phyloP scores from a whole-genome alignment of 768 basidiomycete genomes.

The Coprinopsis marcescibilis region DNA sequence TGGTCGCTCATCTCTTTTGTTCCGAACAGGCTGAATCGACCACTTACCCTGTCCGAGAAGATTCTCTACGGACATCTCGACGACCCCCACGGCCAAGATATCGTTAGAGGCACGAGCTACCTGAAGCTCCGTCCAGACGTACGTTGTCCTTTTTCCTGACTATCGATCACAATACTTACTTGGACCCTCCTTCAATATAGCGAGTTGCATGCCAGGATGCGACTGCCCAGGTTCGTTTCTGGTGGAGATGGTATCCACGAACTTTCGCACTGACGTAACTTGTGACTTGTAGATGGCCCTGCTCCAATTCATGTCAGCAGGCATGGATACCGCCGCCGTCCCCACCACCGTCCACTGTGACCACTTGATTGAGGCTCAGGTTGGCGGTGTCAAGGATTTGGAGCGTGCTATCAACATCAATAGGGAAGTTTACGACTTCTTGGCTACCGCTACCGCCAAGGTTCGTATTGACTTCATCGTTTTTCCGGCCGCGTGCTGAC shows the following conservation, averaged over 20 bases:
- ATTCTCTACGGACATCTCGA: slow-evolving; percentile 97
- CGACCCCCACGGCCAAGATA: slow-evolving; percentile 86
- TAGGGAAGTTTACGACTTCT: slow-evolving; percentile 99
- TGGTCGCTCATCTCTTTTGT: slow-evolving; percentile 6
- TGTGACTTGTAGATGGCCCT: slow-evolving; percentile 80
- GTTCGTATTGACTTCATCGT: slow-evolving; percentile 28
- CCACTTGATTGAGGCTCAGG: slow-evolving; percentile 96
- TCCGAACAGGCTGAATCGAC: slow-evolving; percentile 67
- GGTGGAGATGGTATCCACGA: slow-evolving; percentile 14
- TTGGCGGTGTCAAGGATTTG: slow-evolving; percentile 91
- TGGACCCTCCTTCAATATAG: too few relatives aligned
- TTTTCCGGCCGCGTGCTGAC: not conserved
- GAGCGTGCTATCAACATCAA: slow-evolving; percentile 88
- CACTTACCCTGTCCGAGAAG: slow-evolving; percentile 93
- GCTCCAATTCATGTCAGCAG: slow-evolving; percentile 99
- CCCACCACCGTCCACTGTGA: slow-evolving; percentile 99
- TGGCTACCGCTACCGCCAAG: slow-evolving; percentile 94
- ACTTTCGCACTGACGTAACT: slow-evolving; percentile 21
- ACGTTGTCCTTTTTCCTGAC: slow-evolving; percentile 27
- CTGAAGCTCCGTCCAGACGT: slow-evolving; percentile 98
- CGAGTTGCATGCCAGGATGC: slow-evolving; percentile 91
- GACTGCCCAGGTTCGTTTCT: slow-evolving; percentile 62
- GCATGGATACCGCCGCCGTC: slow-evolving; percentile 95
- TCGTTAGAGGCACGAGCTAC: slow-evolving; percentile 89
- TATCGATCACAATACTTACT: too few relatives aligned